Percentiles rank a stretch among this genome's conserved stretches.
These are phyloP conservation scores for Raphanus raphanistrum DNA, from an alignment of 345 rosid species.

Conservation along the genomic window DNA sequence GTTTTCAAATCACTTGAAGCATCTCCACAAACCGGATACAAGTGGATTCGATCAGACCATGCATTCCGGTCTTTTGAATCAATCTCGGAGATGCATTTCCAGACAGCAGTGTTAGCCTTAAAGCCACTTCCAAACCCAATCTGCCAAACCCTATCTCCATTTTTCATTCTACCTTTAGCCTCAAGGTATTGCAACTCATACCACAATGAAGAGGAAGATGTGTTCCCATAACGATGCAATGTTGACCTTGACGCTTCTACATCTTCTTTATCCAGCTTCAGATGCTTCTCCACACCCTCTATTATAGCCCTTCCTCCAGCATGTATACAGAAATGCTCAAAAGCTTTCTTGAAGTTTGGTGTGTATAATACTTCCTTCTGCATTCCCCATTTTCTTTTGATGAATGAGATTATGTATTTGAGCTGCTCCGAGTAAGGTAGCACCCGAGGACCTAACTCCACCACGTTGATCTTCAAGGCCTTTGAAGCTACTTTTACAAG, in stretches of 20 bases:
- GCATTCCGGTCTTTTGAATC: not conserved
- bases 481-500: not conserved
- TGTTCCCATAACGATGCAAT: not conserved
- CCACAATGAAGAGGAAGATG: not conserved
- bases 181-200: not conserved
- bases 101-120: not conserved
- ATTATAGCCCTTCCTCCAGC: not conserved
- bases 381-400: not conserved
- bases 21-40: not conserved
- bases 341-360: not conserved
- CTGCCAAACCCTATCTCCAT: not conserved
- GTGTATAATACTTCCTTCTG: not conserved
- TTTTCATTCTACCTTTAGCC: not conserved
- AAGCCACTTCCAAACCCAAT: not conserved
- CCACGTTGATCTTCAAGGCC: not conserved
- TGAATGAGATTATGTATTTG: not conserved
- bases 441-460: not conserved
- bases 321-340: not conserved
- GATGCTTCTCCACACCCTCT: not conserved
- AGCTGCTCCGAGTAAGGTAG: not conserved
- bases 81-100: not conserved
- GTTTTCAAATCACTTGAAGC: not conserved
- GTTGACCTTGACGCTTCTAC: not conserved
- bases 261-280: not conserved
- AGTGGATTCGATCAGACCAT: not conserved